A percentile compares a stretch with the other conserved stretches of the same genome.
Conservation (phyloP, 257 asterid genomes). For the Ilex aquifolium region DNA sequence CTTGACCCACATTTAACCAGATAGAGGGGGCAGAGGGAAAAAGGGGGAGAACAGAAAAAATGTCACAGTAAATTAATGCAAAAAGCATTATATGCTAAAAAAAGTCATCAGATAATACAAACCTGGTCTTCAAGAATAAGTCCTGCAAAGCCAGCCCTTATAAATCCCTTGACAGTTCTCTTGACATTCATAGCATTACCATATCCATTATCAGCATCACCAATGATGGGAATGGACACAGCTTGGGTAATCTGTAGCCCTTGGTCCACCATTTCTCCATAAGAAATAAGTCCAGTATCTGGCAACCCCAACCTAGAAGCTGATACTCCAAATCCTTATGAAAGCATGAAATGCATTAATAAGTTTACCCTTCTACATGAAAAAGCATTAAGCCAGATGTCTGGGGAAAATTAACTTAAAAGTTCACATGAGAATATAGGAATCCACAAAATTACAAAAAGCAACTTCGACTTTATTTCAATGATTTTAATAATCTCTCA, state of each 20-base stretch:
- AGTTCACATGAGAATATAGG: background rate
- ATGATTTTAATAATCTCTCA: too few species aligned
- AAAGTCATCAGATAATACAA: constrained; percentile 1
- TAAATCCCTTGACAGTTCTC: constrained; percentile 84
- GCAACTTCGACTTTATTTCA: too few species aligned
- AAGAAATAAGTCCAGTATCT: constrained; percentile 84
- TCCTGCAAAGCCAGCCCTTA: constrained; percentile 89
- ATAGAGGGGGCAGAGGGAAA: too few species aligned
- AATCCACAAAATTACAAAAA: too few species aligned
- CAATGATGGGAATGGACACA: constrained; percentile 79
- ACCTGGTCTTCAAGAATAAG: constrained; percentile 96
- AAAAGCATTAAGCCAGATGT: background rate
- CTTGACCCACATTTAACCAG: too few species aligned
- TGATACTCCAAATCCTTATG: constrained; percentile 87
- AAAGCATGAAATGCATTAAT: constrained; percentile 19
- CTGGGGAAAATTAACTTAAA: background rate
- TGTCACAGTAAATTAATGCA: background rate
- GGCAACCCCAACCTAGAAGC: constrained; percentile 88
- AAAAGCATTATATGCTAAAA: background rate
- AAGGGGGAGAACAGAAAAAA: too few species aligned
- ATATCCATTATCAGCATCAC: constrained; percentile 95
- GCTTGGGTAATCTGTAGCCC: constrained; percentile 75
- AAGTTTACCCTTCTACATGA: constrained; percentile 2
- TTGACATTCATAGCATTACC: constrained; percentile 95
- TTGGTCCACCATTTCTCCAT: constrained; percentile 91